A percentile compares a stretch with the other conserved stretches of the same genome.
phyloP scores from a whole-genome alignment of 768 basidiomycete genomes.

The Boletus rex-veris region DNA sequence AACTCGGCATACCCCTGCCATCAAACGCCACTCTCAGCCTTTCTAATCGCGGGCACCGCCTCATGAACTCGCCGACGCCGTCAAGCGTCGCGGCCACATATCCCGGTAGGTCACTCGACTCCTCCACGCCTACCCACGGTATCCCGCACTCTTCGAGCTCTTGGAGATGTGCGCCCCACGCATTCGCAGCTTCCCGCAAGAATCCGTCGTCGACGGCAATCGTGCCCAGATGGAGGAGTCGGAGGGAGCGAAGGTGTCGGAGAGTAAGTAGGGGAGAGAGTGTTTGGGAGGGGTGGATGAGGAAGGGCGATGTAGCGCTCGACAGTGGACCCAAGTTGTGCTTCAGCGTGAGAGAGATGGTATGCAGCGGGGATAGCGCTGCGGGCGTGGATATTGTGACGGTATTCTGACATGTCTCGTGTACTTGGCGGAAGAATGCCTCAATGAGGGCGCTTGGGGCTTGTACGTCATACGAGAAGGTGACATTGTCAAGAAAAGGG shows the following conservation, averaged over 20 bases:
- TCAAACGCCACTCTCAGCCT: constrained; percentile 25
- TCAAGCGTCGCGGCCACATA: constrained; percentile 18
- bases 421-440: constrained; percentile 24
- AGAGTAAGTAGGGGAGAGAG: constrained; percentile 25
- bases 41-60: constrained; percentile 16
- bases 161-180: constrained; percentile 25
- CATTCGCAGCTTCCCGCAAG: constrained; percentile 22
- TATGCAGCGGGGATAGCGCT: neutral
- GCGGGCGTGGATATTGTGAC: neutral
- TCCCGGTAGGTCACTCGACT: constrained; percentile 8
- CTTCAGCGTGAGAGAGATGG: constrained; percentile 26
- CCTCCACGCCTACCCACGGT: constrained; percentile 24
- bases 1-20: constrained; percentile 7
- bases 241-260: constrained; percentile 16
- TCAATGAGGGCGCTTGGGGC: constrained; percentile 18
- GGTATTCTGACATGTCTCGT: constrained; percentile 11
- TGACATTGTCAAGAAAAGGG: constrained; percentile 19
- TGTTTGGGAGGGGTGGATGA: constrained; percentile 23
- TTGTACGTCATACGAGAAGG: constrained; percentile 28
- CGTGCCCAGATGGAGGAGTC: constrained; percentile 25
- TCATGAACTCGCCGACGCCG: constrained; percentile 21
- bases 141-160: constrained; percentile 28
- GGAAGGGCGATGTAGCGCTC: constrained; percentile 20
- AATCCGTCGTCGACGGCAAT: constrained; percentile 29
- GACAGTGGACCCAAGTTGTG: constrained; percentile 23